phyloP scores from a whole-genome alignment of 1,139 yeast genomes.

The Protomyces inundatus region DNA sequence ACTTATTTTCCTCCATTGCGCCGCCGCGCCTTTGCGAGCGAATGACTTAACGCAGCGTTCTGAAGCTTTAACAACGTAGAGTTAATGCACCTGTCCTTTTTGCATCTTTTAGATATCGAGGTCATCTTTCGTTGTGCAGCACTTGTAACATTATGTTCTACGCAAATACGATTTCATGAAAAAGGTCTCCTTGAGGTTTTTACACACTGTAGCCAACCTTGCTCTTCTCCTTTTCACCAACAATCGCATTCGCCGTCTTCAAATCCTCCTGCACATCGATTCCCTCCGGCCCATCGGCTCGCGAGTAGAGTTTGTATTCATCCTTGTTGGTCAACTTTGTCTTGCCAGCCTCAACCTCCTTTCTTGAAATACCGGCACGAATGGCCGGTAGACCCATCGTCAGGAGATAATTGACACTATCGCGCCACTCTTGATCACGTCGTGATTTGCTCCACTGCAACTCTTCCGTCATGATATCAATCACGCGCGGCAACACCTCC shows the following conservation, averaged over 20 bases:
- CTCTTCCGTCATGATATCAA: constrained; percentile 76
- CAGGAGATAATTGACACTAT: constrained; percentile 40
- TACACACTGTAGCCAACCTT: neutral
- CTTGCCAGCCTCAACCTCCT: constrained; percentile 30
- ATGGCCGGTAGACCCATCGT: constrained; percentile 42
- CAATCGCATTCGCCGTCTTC: constrained; percentile 7
- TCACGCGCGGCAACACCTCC: constrained; percentile 76
- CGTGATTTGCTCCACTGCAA: constrained; percentile 65
- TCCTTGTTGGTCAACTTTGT: constrained; percentile 6
- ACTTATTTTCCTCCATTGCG: too few species aligned
- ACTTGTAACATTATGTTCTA: too few species aligned
- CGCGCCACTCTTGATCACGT: constrained; percentile 48
- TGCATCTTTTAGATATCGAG: too few species aligned
- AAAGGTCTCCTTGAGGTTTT: neutral
- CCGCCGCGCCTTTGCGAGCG: too few species aligned
- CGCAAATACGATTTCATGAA: too few species aligned
- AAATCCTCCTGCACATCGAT: constrained; percentile 15
- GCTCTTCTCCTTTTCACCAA: neutral
- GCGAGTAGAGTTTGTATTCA: constrained; percentile 10
- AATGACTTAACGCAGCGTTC: too few species aligned
- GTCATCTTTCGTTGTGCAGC: too few species aligned
- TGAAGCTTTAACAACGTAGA: too few species aligned
- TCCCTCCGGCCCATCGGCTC: constrained; percentile 24
- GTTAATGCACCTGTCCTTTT: too few species aligned
- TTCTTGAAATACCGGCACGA: constrained; percentile 25